Base-by-base conservation (phyloP, 495 filamentous ascomycete species). In the Letharia lupina region DNA sequence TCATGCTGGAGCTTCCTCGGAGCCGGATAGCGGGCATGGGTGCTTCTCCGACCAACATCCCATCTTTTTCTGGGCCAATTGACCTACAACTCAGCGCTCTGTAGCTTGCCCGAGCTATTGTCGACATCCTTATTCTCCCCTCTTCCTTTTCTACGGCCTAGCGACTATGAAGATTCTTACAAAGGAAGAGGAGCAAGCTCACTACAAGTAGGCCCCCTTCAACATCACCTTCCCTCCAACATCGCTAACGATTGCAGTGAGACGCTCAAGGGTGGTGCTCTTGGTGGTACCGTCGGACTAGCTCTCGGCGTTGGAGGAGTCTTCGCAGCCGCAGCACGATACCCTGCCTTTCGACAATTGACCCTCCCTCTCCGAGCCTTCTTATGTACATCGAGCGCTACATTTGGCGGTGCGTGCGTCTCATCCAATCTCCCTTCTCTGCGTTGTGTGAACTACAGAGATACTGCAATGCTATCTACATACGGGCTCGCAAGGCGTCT, bases 311-410 rank as follows among this genome's bases (percentile, higher is more conserved):
- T 81, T 52, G 77, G 80, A 8, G 91, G 87, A 67, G 87, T 94
- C 48, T 73, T 81, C 33, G 76, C 73, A 56, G 90, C 86, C 10
- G 77, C 79, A 23, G 74, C 77, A 48, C 85, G 90, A 65, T 95
- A 85, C 77, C 82, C 83, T 58, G 85, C 82, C 69, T 87, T 97
- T 81, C 84, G 89, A 44, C 75, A 82, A 60, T 86, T 98, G 67
- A 95, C 93, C 0, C 71, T 96, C 0, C 94, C 91, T 12, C 89
- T 98, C 84, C 87, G 90, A 71, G 81, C 89, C 58, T 98, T 98
- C 84, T 85, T 97, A 61, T 83, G 90, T n/a, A 89, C 89, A 18
- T 93, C 89, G 39, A 73, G 86, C 11, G 87, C 84, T 37, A 96
- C 94, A 13, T 96, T 96, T 77, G 81, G 83, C 63, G 88, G 85